These are phyloP conservation scores for Dacryopinax spathularia DNA, from an alignment of 768 basidiomycete genomes.

Conservation along the genomic window DNA sequence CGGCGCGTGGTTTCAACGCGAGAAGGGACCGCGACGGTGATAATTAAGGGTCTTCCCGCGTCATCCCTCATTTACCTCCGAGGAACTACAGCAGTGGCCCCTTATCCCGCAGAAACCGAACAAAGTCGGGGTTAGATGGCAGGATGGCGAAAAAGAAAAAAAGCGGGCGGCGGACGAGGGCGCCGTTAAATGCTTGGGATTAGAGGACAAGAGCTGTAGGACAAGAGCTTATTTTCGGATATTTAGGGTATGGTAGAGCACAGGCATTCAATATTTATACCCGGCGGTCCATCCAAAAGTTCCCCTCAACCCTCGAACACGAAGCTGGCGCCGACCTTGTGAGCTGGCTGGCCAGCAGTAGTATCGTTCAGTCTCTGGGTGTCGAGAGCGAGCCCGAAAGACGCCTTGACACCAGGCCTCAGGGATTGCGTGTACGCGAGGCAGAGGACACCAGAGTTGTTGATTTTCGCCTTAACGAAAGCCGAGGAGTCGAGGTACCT, in stretches of 20 bases:
- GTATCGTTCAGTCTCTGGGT: constrained; percentile 78
- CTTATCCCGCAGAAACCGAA: too few species aligned
- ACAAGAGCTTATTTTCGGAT: background rate
- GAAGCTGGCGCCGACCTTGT: constrained; percentile 72
- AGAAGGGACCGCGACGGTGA: background rate
- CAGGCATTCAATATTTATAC: background rate
- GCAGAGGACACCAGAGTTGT: constrained; percentile 82
- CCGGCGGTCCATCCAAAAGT: background rate
- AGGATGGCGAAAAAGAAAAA: background rate
- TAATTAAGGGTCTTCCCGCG: background rate
- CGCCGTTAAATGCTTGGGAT: background rate
- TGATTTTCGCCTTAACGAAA: constrained; percentile 97
- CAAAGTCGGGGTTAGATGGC: too few species aligned
- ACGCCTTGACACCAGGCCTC: constrained; percentile 77
- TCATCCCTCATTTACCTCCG: background rate
- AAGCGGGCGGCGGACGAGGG: background rate
- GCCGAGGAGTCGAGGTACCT: constrained; percentile 77
- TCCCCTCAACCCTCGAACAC: constrained; percentile 42
- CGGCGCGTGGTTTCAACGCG: too few species aligned
- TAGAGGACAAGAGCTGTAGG: background rate
- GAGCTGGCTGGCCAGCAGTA: constrained; percentile 41
- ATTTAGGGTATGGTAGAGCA: background rate
- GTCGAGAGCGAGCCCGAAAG: constrained; percentile 91
- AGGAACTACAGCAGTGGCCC: background rate
- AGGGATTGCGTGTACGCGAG: constrained; percentile 80